phyloP scores from a whole-genome alignment of 495 filamentous ascomycete genomes.

The Lepraria neglecta region DNA sequence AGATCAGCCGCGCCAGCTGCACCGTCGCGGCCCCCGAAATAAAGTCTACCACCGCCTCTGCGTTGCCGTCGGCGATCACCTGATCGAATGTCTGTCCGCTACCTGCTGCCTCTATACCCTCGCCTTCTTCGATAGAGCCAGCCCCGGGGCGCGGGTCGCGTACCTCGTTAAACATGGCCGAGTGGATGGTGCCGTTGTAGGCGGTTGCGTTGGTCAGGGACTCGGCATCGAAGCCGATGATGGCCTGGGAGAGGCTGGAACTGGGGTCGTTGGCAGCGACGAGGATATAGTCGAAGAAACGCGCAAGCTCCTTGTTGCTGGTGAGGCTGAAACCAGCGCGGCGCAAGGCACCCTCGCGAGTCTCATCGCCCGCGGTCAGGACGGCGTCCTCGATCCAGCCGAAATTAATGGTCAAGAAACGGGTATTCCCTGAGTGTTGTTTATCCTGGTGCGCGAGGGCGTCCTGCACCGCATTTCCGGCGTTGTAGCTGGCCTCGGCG shows the following conservation, averaged over 20 bases:
- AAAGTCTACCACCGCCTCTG: not conserved
- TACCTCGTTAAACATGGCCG: slow-evolving; percentile 1
- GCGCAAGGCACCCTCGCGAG: not conserved
- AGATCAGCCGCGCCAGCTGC: not conserved
- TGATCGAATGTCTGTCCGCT: not conserved
- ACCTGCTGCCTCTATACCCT: not conserved
- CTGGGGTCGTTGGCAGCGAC: not conserved
- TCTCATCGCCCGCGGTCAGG: not conserved
- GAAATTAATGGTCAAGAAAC: too few relatives aligned
- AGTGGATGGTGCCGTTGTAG: slow-evolving; percentile 1
- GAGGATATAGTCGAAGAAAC: slow-evolving; percentile 1
- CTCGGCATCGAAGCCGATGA: not conserved
- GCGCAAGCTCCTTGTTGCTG: not conserved
- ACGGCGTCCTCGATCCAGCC: slow-evolving; percentile 4
- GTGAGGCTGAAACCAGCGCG: not conserved
- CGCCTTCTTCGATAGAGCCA: not conserved
- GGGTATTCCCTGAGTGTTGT: too few relatives aligned
- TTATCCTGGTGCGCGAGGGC: too few relatives aligned
- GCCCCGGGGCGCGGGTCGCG: not conserved
- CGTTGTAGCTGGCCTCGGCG: too few relatives aligned
- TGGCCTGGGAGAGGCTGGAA: not conserved
- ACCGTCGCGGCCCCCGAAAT: not conserved
- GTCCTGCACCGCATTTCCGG: too few relatives aligned
- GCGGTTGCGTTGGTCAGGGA: not conserved
- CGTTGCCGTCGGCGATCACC: not conserved